These are phyloP conservation scores for Cryptosporidium ryanae DNA, from an alignment of 169 alveolate species.

Conservation along the genomic window DNA sequence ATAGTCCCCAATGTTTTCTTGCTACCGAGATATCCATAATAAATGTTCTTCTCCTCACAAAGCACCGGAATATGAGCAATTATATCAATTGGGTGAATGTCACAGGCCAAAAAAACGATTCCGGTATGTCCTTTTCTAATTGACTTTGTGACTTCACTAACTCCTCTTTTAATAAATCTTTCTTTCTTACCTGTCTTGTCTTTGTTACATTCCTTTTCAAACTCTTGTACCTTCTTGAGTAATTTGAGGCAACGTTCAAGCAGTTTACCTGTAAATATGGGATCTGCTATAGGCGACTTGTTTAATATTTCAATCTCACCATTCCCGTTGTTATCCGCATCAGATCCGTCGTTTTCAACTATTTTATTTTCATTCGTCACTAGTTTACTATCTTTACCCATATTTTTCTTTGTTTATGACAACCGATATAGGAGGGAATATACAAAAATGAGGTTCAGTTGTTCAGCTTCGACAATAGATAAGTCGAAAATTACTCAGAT, in stretches of 20 bases:
- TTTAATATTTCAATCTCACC: conserved; percentile 59
- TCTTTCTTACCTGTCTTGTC: conserved; percentile 66
- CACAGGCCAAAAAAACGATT: conserved; percentile 94
- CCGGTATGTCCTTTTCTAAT: conserved; percentile 91
- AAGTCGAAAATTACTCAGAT: not conserved
- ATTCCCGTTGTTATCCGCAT: conserved; percentile 5
- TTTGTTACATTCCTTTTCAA: conserved; percentile 81
- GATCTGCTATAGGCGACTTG: conserved; percentile 94
- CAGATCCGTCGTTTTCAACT: not conserved
- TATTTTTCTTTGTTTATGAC: not conserved
- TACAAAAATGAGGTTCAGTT: not conserved
- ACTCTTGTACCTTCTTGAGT: conserved; percentile 82
- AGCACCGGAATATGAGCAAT: conserved; percentile 94
- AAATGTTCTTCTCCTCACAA: conserved; percentile 92
- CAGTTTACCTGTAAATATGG: conserved; percentile 90
- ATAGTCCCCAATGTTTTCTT: conserved; percentile 92
- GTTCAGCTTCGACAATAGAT: not conserved
- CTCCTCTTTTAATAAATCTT: conserved; percentile 91
- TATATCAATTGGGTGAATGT: conserved; percentile 96
- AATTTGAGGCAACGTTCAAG: conserved; percentile 88
- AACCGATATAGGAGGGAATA: too few relatives aligned
- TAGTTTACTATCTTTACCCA: not conserved
- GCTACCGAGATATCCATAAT: conserved; percentile 92
- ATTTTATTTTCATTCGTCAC: conserved; percentile 7
- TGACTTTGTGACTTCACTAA: conserved; percentile 95